Base-by-base conservation (phyloP, 441 rosid genomes). In the Eutrema salsugineum region DNA sequence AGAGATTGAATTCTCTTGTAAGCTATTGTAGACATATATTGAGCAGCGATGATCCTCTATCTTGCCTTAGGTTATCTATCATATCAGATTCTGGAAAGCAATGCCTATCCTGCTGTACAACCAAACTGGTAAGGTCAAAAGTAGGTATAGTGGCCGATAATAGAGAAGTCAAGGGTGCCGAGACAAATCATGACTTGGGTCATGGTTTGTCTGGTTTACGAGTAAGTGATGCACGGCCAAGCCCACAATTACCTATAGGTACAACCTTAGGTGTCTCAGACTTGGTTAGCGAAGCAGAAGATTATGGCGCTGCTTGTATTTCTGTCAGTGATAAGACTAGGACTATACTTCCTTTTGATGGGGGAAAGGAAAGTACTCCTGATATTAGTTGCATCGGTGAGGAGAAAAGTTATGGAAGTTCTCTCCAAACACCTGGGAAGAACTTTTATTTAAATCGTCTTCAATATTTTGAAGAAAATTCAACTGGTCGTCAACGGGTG, bases 361-460 rank as follows among this genome's bases (percentile, higher is more conserved):
- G 27, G 60, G 71, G 12, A 49, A 57, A 64, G 19, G 81, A 68
- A 40, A 72, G 62, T 71, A 72, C 35, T 68, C 62, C 62, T 24
- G 12, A 2, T 40, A 15, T 66, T 58, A 76, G 72, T 71, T 50
- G 53, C 35, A 55, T 15, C 10, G 6, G 44, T 50, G 59, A 65
- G 54, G 77, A 61, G 11, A 81, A 77, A 39, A 33, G 46, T 53
- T 28, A 24, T 66, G 33, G 12, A 12, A 59, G 54, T 66, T 71
- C 69, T 46, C 61, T 77, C 56, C 74, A 57, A 28, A 63, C 82
- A 47, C 82, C 85, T 20, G 93, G 92, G 80, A 88, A 87, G 89
- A 88, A 83, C 68, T 87, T 90, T 78, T 88, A 83, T 81, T 74
- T 91, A 66, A 94, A 91, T 62, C 94, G 85, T 42, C 97, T 91